These are phyloP conservation scores for Cyberlindnera americana DNA, from an alignment of 805 yeast species.

Conservation along the genomic window DNA sequence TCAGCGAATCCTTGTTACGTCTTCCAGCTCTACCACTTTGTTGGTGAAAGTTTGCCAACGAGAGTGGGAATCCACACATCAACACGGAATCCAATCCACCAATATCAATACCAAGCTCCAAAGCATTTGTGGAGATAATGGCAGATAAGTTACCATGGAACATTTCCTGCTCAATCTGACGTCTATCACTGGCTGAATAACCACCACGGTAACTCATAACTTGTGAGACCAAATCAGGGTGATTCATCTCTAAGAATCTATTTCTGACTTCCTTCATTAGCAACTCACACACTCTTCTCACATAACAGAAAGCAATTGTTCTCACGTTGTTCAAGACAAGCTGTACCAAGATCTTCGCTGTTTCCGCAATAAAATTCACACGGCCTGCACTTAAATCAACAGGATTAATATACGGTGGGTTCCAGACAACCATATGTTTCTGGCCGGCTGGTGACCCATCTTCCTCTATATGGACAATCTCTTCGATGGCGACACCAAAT, in stretches of 20 bases:
- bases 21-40: constrained; percentile 98
- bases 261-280: constrained; percentile 78
- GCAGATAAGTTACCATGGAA: constrained; percentile 82
- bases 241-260: constrained; percentile 42
- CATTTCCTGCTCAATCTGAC: constrained; percentile 87
- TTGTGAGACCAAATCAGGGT: constrained; percentile 47
- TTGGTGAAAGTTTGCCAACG: constrained; percentile 85
- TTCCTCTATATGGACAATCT: constrained; percentile 53
- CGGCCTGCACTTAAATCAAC: constrained; percentile 56
- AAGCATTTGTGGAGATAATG: constrained; percentile 90
- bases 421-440: constrained; percentile 77
- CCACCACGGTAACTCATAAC: constrained; percentile 97
- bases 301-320: constrained; percentile 87
- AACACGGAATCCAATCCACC: constrained; percentile 90
- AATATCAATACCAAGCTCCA: constrained; percentile 93
- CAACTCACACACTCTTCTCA: constrained; percentile 80
- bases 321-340: constrained; percentile 62
- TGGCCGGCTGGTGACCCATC: constrained; percentile 91
- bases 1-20: constrained; percentile 77
- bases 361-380: constrained; percentile 67
- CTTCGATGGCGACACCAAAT: constrained; percentile 60
- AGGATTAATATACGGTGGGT: constrained; percentile 68
- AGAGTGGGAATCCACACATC: constrained; percentile 88
- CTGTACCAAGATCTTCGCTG: constrained; percentile 69
- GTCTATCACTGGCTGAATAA: constrained; percentile 78